Percentiles rank a stretch among this genome's conserved stretches.
Evolutionary conservation across 2,329 filamentous ascomycete genomes (phyloP).

Genomic region (Furcasterigmium sp.): DNA sequence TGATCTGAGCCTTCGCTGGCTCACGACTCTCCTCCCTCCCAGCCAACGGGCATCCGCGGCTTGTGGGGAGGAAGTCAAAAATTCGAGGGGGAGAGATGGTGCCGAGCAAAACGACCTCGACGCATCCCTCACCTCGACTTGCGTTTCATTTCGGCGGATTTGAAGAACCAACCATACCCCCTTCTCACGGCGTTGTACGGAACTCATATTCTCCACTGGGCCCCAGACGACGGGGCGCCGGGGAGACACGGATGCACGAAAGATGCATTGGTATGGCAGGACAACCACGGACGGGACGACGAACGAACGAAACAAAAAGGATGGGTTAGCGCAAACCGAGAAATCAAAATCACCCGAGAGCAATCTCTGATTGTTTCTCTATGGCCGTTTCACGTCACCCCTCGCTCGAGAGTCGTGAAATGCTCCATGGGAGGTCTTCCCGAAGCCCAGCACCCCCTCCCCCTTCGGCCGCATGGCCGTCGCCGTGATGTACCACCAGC

Average conservation of each 20-base stretch:
- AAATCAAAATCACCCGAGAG: constrained; percentile 32
- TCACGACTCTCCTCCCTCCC: neutral
- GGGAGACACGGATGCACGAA: neutral
- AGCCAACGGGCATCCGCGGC: neutral
- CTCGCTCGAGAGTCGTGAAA: constrained; percentile 49
- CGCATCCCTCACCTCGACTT: neutral
- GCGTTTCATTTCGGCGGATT: neutral
- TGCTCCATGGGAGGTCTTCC: constrained; percentile 73
- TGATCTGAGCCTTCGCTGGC: neutral
- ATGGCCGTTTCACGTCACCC: constrained; percentile 67
- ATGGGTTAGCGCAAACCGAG: no score
- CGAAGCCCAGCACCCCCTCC: constrained; percentile 41
- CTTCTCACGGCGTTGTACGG: neutral
- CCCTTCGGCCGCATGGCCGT: constrained; percentile 1
- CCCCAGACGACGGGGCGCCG: neutral
- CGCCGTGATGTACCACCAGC: constrained; percentile 4
- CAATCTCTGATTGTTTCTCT: constrained; percentile 50
- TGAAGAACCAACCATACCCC: neutral
- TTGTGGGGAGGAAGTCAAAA: constrained; percentile 4
- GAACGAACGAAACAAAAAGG: constrained; percentile 17
- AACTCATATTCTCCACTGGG: neutral
- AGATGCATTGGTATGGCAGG: neutral
- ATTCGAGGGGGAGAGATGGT: neutral
- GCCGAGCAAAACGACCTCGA: neutral
- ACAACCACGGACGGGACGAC: constrained; percentile 1